Evolutionary conservation across 371 early-diverging fungal genomes (phyloP), one percentile per base, ranked within the genome.

Genomic region (Capniomyces stellatus): DNA sequence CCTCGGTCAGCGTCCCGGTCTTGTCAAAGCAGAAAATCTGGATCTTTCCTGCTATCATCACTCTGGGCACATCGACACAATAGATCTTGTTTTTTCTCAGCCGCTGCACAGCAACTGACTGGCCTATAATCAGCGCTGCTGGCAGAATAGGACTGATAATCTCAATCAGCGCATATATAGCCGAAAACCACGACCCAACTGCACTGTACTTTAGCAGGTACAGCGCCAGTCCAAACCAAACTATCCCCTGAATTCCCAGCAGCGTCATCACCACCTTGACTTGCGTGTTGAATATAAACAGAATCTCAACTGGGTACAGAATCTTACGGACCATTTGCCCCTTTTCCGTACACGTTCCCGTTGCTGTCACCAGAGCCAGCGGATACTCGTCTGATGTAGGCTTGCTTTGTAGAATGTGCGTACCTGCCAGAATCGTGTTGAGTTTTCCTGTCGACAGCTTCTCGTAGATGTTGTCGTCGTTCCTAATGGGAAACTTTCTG

Each of bases 41-140:
- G 41, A 95, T 75, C 55, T 86, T 83, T 49, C 89, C 94, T 15
- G 77, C 70, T 1, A 73, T 66, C 54, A 85, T 77, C 57, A 92
- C 86, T 39, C 93, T 71, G 31, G 75, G 72, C 29, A 82, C 69
- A 56, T 86, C 87, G 19, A 85, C 81, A 54, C 83, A 84, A 43
- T 72, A 75, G 3, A 86, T 76, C 13, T 75, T 67, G 56, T 73
- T 72, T 43, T 64, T 64, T 24, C 67, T 62, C 35, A 86, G 64
- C 66, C 90, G 62, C 70, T 73, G 59, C 25, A 85, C 81, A n/a
- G 90, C 87, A 21, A 91, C 74, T 35, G 83, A 81, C 29, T 89
- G 89, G 21, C 90, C 90, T n/a, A 88, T 85, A 71, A 90, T 87
- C 24, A 92, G 77, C 8, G 89, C 87, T 0, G 88, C 84, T 29